Base-by-base conservation (phyloP, 1,284 basidiomycete genomes). In the Pseudozyma thailandica region DNA sequence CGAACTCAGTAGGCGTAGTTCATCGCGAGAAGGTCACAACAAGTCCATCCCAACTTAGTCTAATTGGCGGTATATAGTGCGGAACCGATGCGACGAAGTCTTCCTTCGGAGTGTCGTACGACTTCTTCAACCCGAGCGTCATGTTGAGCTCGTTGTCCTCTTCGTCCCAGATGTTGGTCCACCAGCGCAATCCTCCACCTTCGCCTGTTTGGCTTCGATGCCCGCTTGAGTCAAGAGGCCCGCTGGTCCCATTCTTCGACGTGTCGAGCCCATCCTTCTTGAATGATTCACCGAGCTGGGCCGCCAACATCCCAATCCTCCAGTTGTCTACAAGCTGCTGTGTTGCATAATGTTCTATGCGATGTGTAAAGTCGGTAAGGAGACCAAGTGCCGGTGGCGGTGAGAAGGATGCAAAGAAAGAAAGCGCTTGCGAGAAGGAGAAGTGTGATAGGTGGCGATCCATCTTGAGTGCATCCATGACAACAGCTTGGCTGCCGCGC, bases 391-490 rank as follows among this genome's bases (percentile, higher is more conserved):
- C 50, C 2, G 64, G 51, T 4, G 65, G 53, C 4, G 64, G 61
- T 7, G 72, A 59, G 8, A 66, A 54, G 2, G 59, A 48, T 5
- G 66, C 50, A 33, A 58, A 45, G 43, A 60, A 74, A 6, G 59
- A 58, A 15, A 80, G 59, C 0, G 79, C 79, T 37, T 81, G 79
- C 15, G 74, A 46, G n/a, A 80, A 69, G 16, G 74, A 77, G 38
- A 73, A 81, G 50, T 81, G 79, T 3, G 69, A 74, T 7, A 69
- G 57, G 41, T 81, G 79, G 0, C 75, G 69, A 25, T 65, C 53
- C 68, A 77, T 76, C 54, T 74, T 80, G 37, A 81, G 69, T 1
- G 73, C 75, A 30, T 81, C 79, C 47, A 81, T 64, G 6, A 80
- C 70, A n/a, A 80, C 43, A 2, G 65, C 50, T 18, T 74, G 51